Conservation (phyloP, 179 eudicot genomes). For the Corrigiola litoralis region DNA sequence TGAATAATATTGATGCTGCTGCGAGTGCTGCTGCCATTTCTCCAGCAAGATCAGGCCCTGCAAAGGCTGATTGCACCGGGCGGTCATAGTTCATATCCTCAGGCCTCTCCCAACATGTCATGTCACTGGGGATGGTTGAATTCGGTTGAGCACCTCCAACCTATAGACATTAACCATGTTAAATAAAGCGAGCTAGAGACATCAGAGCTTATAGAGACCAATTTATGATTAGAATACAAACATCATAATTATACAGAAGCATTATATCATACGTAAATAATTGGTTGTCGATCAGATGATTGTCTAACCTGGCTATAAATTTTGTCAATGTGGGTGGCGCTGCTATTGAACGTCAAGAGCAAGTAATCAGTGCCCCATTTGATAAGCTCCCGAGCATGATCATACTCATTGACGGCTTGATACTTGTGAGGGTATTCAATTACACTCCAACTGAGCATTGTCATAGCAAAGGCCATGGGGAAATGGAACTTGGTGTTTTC, state of each 20-base stretch:
- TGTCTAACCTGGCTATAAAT: conserved; percentile 53
- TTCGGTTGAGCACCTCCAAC: conserved; percentile 60
- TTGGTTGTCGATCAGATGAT: too few species aligned
- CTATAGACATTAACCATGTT: conserved; percentile 17
- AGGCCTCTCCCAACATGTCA: conserved; percentile 76
- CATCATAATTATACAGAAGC: too few species aligned
- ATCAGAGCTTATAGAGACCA: too few species aligned
- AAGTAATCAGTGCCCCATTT: conserved; percentile 91
- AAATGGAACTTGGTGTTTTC: conserved; percentile 69
- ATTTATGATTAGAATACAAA: too few species aligned
- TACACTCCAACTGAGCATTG: conserved; percentile 86
- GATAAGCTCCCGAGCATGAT: conserved; percentile 60
- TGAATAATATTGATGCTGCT: conserved; percentile 76
- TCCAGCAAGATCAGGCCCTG: conserved; percentile 59
- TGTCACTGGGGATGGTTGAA: conserved; percentile 54
- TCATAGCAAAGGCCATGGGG: conserved; percentile 75
- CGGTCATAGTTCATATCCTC: conserved; percentile 78
- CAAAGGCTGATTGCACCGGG: conserved; percentile 29
- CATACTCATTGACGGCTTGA: conserved; percentile 42
- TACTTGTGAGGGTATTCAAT: conserved; percentile 77
- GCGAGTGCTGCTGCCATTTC: conserved; percentile 90
- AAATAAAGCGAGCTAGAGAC: background rate
- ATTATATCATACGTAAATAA: too few species aligned
- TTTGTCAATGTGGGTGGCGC: conserved; percentile 49
- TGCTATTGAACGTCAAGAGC: conserved; percentile 57